Conservation (phyloP, 2,329 filamentous ascomycete species). For the Coniella vitis region DNA sequence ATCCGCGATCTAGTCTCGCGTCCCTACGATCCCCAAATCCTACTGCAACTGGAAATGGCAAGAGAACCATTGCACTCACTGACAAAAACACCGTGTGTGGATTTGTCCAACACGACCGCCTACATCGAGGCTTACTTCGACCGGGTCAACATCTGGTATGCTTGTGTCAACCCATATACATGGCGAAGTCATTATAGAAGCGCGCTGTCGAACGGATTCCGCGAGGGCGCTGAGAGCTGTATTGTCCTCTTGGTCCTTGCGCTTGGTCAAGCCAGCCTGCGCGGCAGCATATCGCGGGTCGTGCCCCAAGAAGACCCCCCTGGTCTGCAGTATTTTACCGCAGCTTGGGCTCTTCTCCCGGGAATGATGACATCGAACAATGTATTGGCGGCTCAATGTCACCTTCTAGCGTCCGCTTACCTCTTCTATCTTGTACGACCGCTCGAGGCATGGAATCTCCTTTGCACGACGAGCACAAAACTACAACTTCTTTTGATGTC, state of each 20-base stretch:
- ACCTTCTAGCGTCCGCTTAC: slow-evolving; percentile 74
- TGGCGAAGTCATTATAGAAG: slow-evolving; percentile 71
- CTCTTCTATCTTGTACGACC: slow-evolving; percentile 77
- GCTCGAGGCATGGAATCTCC: slow-evolving; percentile 73
- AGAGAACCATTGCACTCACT: slow-evolving; percentile 65
- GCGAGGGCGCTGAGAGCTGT: slow-evolving; percentile 74
- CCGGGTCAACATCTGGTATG: slow-evolving; percentile 78
- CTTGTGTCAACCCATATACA: slow-evolving; percentile 75
- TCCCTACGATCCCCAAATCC: slow-evolving; percentile 73
- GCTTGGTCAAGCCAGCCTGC: slow-evolving; percentile 67
- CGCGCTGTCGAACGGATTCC: slow-evolving; percentile 68
- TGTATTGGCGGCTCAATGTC: slow-evolving; percentile 71
- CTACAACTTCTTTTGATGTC: slow-evolving; percentile 71
- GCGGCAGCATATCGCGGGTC: slow-evolving; percentile 69
- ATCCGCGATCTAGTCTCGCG: slow-evolving; percentile 71
- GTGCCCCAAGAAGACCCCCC: slow-evolving; percentile 64
- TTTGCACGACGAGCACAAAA: slow-evolving; percentile 76
- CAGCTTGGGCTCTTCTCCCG: slow-evolving; percentile 71
- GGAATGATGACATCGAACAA: slow-evolving; percentile 75
- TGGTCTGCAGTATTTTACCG: slow-evolving; percentile 72
- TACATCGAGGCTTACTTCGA: slow-evolving; percentile 78
- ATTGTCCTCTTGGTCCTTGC: slow-evolving; percentile 73
- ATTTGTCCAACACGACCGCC: slow-evolving; percentile 65
- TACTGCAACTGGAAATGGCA: slow-evolving; percentile 74
- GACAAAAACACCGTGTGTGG: slow-evolving; percentile 58